A percentile compares a stretch with the other conserved stretches of the same genome.
Conservation (phyloP, 768 basidiomycete species). For the Gloeophyllum trabeum region DNA sequence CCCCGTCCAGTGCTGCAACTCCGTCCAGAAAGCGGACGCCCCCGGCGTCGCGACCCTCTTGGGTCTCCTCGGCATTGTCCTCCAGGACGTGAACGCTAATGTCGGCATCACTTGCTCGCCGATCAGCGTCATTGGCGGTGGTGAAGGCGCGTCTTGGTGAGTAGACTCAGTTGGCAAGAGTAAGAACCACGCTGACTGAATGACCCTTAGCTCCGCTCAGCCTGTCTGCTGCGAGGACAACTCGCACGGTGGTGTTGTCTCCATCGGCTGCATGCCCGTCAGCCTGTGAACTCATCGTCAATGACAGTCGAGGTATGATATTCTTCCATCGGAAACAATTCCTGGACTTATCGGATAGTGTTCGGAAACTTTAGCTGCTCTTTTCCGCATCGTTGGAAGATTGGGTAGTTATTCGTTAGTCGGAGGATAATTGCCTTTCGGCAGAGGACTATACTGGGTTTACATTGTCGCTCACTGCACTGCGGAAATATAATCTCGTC, state of each 20-base stretch:
- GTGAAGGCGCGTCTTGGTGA: not conserved
- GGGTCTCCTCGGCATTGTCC: slow-evolving; percentile 17
- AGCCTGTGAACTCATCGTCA: no score
- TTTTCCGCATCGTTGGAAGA: no score
- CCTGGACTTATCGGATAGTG: no score
- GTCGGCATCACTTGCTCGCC: slow-evolving; percentile 21
- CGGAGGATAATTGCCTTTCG: no score
- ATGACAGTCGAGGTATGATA: no score
- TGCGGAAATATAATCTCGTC: no score
- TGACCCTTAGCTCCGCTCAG: not conserved
- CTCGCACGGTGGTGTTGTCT: slow-evolving; percentile 15
- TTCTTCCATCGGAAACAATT: no score
- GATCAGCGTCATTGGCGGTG: slow-evolving; percentile 14
- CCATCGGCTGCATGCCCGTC: slow-evolving; percentile 19
- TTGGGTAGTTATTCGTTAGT: no score
- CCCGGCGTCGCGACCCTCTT: slow-evolving; percentile 6
- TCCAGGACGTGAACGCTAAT: slow-evolving; percentile 10
- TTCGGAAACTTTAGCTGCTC: no score
- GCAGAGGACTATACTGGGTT: no score
- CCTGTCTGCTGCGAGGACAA: slow-evolving; percentile 4
- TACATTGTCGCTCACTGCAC: no score
- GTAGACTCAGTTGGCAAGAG: slow-evolving; percentile 15
- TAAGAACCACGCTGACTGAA: no score
- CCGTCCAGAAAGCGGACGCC: not conserved
- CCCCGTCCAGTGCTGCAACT: not conserved